These are phyloP conservation scores for Penicillium turbatum DNA, from an alignment of 495 filamentous ascomycete genomes.

Conservation along the genomic window DNA sequence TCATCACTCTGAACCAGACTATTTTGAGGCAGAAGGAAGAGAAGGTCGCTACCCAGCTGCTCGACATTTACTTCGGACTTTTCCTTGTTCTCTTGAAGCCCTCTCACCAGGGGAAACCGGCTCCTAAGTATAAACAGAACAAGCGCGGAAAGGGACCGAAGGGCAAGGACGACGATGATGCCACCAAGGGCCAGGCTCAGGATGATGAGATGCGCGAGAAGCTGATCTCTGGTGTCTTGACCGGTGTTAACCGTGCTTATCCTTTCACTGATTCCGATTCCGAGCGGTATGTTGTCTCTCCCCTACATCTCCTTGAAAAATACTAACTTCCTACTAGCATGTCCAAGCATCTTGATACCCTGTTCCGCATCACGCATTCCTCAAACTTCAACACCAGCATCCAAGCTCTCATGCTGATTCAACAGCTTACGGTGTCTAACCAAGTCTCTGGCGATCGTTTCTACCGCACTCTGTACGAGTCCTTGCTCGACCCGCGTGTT, in stretches of 20 bases:
- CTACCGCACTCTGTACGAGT: slow-evolving; percentile 93
- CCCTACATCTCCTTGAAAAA: not conserved
- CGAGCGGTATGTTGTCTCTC: slow-evolving; percentile 51
- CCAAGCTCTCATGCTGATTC: slow-evolving; percentile 91
- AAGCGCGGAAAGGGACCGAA: slow-evolving; percentile 10
- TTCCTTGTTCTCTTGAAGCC: slow-evolving; percentile 75
- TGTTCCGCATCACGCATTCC: slow-evolving; percentile 93
- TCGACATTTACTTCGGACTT: slow-evolving; percentile 84
- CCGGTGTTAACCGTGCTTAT: slow-evolving; percentile 92
- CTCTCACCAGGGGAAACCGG: slow-evolving; percentile 33
- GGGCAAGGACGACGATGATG: slow-evolving; percentile 3
- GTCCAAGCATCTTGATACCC: slow-evolving; percentile 82
- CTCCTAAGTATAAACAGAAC: slow-evolving; percentile 35
- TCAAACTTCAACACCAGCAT: slow-evolving; percentile 98
- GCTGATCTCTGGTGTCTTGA: slow-evolving; percentile 81
- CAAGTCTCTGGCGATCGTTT: slow-evolving; percentile 79
- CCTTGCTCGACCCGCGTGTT: slow-evolving; percentile 83
- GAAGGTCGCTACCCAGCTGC: slow-evolving; percentile 70
- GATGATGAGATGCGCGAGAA: slow-evolving; percentile 78
- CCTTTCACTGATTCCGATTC: slow-evolving; percentile 83
- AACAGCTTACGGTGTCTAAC: slow-evolving; percentile 79
- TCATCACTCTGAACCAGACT: slow-evolving; percentile 96
- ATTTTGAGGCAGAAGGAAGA: slow-evolving; percentile 80
- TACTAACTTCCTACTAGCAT: slow-evolving; percentile 46
- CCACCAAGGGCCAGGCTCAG: slow-evolving; percentile 31